These are phyloP conservation scores for Gymnopus androsaceus DNA, from an alignment of 1,284 basidiomycete genomes.

Conservation along the genomic window DNA sequence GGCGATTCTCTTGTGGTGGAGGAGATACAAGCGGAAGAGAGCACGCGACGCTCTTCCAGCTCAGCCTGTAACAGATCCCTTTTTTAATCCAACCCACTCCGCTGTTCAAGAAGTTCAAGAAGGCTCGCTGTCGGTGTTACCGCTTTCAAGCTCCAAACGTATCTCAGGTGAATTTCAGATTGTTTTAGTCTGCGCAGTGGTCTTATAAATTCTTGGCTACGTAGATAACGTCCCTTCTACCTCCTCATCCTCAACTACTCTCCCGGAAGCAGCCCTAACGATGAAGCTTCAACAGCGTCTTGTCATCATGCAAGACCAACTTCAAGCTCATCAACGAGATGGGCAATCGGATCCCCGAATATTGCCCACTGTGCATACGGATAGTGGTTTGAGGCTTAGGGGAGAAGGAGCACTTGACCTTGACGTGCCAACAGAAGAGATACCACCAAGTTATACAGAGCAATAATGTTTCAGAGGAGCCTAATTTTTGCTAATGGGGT, in stretches of 20 bases:
- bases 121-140: too few species aligned
- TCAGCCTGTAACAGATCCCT: too few species aligned
- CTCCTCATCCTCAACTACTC: background rate
- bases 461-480: too few species aligned
- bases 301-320: background rate
- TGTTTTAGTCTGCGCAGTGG: too few species aligned
- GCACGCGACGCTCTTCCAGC: background rate
- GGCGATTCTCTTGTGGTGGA: background rate
- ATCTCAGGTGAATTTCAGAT: background rate
- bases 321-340: background rate
- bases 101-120: too few species aligned
- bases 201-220: too few species aligned
- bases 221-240: background rate
- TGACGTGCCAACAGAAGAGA: background rate
- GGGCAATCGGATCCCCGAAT: background rate
- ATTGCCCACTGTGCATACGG: background rate
- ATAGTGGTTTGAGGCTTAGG: background rate
- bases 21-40: background rate
- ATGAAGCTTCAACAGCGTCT: constrained; percentile 1
- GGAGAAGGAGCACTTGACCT: background rate
- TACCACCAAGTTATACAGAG: background rate
- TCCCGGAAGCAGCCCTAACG: background rate
- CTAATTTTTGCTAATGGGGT: too few species aligned
- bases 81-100: too few species aligned
- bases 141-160: background rate